Base-by-base conservation (phyloP, 805 yeast species). In the Saccharomycopsis javanensis region DNA sequence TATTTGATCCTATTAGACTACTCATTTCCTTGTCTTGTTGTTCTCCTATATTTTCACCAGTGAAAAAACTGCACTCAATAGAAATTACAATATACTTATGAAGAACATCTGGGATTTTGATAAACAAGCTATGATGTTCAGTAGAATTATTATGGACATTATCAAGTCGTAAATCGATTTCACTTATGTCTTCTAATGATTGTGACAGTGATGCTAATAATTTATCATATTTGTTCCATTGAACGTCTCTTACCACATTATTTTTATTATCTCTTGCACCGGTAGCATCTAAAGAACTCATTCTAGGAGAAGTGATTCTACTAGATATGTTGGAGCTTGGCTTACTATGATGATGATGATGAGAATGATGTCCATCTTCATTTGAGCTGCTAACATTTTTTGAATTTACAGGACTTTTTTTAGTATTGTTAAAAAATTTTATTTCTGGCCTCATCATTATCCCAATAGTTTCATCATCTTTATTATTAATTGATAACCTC, bases 381-480 rank as follows among this genome's bases (percentile, higher is more conserved):
- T 11, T 25, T 11, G 8, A 5, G 10, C 23, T 42, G 6, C 25
- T n/a, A 20, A 13, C 16, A 38, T 16, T n/a, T n/a, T 20, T 42
- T 23, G 48, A 42, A 8, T 33, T 28, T 11, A 7, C 15, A 3
- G 51, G 16, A 8, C 20, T 8, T 13, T 10, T 25, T 2, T 57
- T 27, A 5, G 37, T 50, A 4, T 25, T 25, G 7, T 58, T 63
- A 5, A 54, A 61, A 23, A 54, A 27, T 1, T 42, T 38, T 1
- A 65, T 51, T 10, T 51, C 54, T 3, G 66, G 63, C 1, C 57
- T 58, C 11, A 69, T 34, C n/a, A 64, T 59, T 11, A 72, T 45
- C 11, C 71, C 73, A 53, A 70, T 70, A 4, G 50, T 52, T 46
- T 68, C 73, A 15, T 61, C 60, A 61, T 73, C 75, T 1, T 66